These are phyloP conservation scores for Plasmodium vivax DNA, from an alignment of 169 alveolate species.

Conservation along the genomic window DNA sequence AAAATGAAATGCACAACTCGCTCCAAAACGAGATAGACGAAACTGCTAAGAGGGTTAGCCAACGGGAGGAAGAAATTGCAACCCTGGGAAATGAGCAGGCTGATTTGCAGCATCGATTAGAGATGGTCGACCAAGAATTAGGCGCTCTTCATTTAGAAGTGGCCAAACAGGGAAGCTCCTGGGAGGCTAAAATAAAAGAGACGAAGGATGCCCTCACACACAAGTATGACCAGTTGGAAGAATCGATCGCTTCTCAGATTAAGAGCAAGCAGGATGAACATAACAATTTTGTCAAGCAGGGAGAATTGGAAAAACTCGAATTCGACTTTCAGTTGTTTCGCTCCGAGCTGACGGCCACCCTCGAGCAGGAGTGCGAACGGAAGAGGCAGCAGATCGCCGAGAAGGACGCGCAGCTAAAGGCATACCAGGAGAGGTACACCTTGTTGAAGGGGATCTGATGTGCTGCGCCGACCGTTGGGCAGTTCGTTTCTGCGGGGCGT, in stretches of 20 bases:
- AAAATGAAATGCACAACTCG: neutral
- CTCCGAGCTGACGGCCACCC: constrained; percentile 21
- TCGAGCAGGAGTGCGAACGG: constrained; percentile 39
- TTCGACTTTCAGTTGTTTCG: constrained; percentile 32
- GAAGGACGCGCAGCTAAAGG: constrained; percentile 16
- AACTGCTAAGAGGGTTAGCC: neutral
- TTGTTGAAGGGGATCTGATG: constrained; percentile 17
- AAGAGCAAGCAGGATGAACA: constrained; percentile 51
- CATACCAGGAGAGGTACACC: constrained; percentile 30
- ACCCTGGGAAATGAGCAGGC: neutral
- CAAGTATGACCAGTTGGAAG: constrained; percentile 30
- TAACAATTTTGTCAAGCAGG: constrained; percentile 61
- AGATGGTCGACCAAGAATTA: neutral
- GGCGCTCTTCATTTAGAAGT: constrained; percentile 3
- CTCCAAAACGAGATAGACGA: constrained; percentile 16
- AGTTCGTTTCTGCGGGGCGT: neutral
- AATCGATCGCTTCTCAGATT: constrained; percentile 12
- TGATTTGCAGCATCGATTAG: neutral
- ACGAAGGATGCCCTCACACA: neutral
- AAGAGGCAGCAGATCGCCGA: constrained; percentile 24
- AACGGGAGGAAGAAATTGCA: neutral
- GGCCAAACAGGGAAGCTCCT: neutral
- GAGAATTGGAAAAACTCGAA: constrained; percentile 65
- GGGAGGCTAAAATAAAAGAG: constrained; percentile 29
- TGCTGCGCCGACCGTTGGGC: neutral